Evolutionary conservation across 1,284 basidiomycete species (phyloP).

Genomic region (Polyporus tsugae): DNA sequence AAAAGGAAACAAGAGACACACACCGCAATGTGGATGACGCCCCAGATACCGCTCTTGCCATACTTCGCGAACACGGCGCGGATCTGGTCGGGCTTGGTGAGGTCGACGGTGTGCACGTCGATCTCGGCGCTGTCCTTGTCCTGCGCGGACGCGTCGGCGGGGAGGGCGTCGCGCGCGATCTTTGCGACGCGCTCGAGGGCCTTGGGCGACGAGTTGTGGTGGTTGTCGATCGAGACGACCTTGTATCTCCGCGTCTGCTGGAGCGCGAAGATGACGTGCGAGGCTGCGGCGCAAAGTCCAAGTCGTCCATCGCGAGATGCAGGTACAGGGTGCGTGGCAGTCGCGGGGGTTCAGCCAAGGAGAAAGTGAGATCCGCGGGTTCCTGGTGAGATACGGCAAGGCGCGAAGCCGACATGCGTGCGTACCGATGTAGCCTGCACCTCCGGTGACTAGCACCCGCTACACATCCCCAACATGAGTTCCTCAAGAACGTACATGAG

Average conservation of each 20-base stretch:
- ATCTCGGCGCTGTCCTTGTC: constrained; percentile 77
- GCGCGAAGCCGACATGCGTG: constrained; percentile 20
- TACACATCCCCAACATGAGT: constrained; percentile 28
- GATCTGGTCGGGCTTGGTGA: constrained; percentile 77
- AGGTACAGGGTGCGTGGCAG: background rate
- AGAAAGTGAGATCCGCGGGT: constrained; percentile 10
- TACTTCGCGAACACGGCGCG: constrained; percentile 84
- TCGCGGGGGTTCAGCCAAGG: background rate
- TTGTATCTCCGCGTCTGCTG: constrained; percentile 90
- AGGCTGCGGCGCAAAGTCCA: constrained; percentile 59
- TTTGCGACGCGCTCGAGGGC: constrained; percentile 79
- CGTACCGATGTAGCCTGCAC: constrained; percentile 86
- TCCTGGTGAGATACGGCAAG: constrained; percentile 14
- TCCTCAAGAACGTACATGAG: background rate
- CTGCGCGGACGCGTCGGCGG: constrained; percentile 65
- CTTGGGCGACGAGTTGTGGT: constrained; percentile 87
- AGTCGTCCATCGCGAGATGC: background rate
- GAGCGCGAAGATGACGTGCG: constrained; percentile 89
- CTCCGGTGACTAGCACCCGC: constrained; percentile 85
- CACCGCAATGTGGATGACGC: constrained; percentile 94
- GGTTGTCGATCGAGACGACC: constrained; percentile 93
- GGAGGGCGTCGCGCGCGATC: constrained; percentile 78
- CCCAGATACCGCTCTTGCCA: constrained; percentile 95
- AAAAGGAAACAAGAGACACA: constrained; percentile 40
- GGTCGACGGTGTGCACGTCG: constrained; percentile 76